phyloP scores from a whole-genome alignment of 768 basidiomycete species.

The Xanthoconium purpureum region DNA sequence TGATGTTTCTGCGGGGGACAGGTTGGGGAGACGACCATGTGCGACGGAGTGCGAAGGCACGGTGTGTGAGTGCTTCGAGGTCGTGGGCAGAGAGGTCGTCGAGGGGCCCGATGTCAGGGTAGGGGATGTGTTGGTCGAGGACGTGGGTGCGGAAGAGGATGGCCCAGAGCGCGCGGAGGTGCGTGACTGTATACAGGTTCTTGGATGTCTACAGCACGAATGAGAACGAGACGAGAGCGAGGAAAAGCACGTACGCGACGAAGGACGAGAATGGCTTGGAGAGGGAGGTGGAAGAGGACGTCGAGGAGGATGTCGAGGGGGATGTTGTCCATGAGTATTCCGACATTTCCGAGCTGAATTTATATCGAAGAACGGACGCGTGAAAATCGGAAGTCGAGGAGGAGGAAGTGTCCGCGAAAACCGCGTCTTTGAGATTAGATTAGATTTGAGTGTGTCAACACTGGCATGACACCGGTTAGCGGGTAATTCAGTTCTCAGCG shows the following conservation, averaged over 20 bases:
- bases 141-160: conserved; percentile 42
- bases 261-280: conserved; percentile 42
- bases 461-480: not conserved
- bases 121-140: conserved; percentile 43
- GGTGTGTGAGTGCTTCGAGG: conserved; percentile 42
- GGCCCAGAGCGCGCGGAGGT: conserved; percentile 50
- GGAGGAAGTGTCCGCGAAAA: conserved; percentile 19
- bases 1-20: conserved; percentile 21
- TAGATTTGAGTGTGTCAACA: not conserved
- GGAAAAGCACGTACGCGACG: conserved; percentile 40
- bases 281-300: conserved; percentile 41
- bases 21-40: conserved; percentile 51
- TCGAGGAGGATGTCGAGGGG: conserved; percentile 44
- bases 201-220: conserved; percentile 42
- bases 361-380: not conserved
- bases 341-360: not conserved
- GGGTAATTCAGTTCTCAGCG: not conserved
- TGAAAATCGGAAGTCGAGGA: conserved; percentile 23
- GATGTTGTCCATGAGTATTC: not conserved
- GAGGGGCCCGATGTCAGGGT: conserved; percentile 38
- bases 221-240: not conserved
- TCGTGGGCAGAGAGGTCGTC: conserved; percentile 38
- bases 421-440: conserved; percentile 20
- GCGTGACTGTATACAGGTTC: conserved; percentile 40
- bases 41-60: conserved; percentile 41